Conservation (phyloP, 257 asterid genomes). For the Lithospermum erythrorhizon region DNA sequence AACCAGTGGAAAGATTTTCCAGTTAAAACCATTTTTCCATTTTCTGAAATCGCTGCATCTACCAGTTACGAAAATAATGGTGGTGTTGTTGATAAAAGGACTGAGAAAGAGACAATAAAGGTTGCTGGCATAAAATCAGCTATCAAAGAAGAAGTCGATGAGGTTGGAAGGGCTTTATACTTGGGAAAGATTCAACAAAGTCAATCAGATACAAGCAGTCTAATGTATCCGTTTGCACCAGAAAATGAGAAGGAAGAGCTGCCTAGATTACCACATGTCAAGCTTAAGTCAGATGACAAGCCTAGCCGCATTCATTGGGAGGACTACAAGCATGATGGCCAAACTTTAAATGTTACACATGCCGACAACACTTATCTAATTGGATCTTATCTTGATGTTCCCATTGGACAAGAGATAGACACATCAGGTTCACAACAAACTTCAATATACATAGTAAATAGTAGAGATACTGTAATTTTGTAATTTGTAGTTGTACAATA, state of each 20-base stretch:
- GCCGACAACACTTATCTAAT: slow-evolving; percentile 61
- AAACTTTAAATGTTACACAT: slow-evolving; percentile 41
- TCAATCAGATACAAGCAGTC: slow-evolving; percentile 40
- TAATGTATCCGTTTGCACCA: slow-evolving; percentile 38
- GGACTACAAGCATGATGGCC: slow-evolving; percentile 63
- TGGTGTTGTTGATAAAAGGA: slow-evolving; percentile 35
- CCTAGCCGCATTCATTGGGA: slow-evolving; percentile 76
- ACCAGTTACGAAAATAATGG: slow-evolving; percentile 42
- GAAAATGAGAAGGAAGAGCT: slow-evolving; percentile 80
- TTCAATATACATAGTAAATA: slow-evolving; percentile 3
- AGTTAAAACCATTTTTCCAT: slow-evolving; percentile 60
- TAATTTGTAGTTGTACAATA: neutral
- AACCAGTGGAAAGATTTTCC: slow-evolving; percentile 56
- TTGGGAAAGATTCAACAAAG: slow-evolving; percentile 52
- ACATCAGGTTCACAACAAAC: slow-evolving; percentile 40
- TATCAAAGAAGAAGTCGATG: slow-evolving; percentile 79
- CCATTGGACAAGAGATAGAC: slow-evolving; percentile 82
- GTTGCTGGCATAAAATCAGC: slow-evolving; percentile 43
- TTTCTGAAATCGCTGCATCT: slow-evolving; percentile 44
- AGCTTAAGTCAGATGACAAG: slow-evolving; percentile 81
- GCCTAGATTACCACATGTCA: slow-evolving; percentile 86
- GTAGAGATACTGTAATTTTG: slow-evolving; percentile 9
- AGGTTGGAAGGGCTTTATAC: slow-evolving; percentile 70
- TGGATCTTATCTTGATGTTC: slow-evolving; percentile 95
- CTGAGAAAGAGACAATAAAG: slow-evolving; percentile 51